Conservation (phyloP, 441 rosid species). For the Dalechampia spathulata region DNA sequence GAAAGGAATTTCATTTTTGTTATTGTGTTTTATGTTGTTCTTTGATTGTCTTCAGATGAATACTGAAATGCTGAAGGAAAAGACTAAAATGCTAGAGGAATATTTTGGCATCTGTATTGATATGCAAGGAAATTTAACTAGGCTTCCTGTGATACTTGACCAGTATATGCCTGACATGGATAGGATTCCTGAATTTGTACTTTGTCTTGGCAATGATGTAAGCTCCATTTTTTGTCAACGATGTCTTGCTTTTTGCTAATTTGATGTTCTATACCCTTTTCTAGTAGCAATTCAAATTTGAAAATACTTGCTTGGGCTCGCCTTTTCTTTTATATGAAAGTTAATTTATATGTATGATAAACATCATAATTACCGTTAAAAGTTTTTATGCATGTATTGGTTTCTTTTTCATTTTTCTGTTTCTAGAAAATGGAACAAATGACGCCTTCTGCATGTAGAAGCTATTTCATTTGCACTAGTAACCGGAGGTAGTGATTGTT, state of each 20-base stretch:
- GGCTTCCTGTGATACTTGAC: conserved; percentile 91
- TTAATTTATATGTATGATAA: too few species aligned
- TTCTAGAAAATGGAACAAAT: too few species aligned
- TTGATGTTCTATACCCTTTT: neutral
- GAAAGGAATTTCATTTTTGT: neutral
- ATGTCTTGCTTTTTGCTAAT: conserved; percentile 6
- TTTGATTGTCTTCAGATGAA: conserved; percentile 53
- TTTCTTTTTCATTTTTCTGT: too few species aligned
- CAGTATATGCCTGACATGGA: conserved; percentile 97
- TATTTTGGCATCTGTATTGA: conserved; percentile 70
- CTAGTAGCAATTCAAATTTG: neutral
- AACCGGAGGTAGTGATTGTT: too few species aligned
- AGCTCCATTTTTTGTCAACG: conserved; percentile 21
- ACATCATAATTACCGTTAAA: too few species aligned
- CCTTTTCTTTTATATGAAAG: too few species aligned
- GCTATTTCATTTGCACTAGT: too few species aligned
- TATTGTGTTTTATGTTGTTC: conserved; percentile 2
- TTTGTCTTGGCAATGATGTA: conserved; percentile 94
- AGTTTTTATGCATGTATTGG: too few species aligned
- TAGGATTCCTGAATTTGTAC: conserved; percentile 80
- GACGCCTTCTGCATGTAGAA: too few species aligned
- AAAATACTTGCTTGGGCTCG: neutral
- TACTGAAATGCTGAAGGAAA: conserved; percentile 67
- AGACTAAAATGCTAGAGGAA: conserved; percentile 75
- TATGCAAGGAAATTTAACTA: conserved; percentile 53